phyloP scores from a whole-genome alignment of 108 stramenopile species.

The Parietichytrium sp. region DNA sequence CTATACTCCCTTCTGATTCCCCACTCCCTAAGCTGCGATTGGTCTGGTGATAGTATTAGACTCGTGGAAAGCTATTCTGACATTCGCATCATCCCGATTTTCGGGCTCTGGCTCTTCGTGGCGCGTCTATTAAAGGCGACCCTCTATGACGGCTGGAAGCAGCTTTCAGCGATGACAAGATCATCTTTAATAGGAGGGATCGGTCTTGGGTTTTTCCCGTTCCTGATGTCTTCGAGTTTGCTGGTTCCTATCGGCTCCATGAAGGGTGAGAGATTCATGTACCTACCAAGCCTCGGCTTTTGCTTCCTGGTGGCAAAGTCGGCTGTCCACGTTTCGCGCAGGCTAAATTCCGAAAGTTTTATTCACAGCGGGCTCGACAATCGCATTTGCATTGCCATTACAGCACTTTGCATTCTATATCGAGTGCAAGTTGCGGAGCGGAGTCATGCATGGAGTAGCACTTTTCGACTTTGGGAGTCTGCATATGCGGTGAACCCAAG shows the following conservation, averaged over 20 bases:
- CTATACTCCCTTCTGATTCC: background rate
- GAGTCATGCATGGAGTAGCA: background rate
- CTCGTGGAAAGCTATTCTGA: background rate
- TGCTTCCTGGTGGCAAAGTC: background rate
- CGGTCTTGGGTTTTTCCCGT: background rate
- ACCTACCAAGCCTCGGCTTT: constrained; percentile 5
- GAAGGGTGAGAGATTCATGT: constrained; percentile 9
- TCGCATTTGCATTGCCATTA: too few species aligned
- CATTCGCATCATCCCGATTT: background rate
- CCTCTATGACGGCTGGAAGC: too few species aligned
- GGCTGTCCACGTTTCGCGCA: background rate
- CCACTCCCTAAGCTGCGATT: background rate
- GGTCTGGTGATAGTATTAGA: constrained; percentile 4
- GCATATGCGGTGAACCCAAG: background rate
- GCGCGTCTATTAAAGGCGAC: too few species aligned
- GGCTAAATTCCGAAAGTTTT: background rate
- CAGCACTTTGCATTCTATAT: too few species aligned
- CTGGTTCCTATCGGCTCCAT: constrained; percentile 4
- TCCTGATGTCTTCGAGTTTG: background rate
- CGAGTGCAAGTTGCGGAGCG: too few species aligned
- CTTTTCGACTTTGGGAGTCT: background rate
- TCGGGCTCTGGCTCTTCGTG: constrained; percentile 20
- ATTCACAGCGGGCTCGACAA: too few species aligned
- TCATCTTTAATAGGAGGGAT: background rate
- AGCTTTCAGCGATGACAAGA: too few species aligned